phyloP scores from a whole-genome alignment of 257 asterid species.

The Capsicum chinense region DNA sequence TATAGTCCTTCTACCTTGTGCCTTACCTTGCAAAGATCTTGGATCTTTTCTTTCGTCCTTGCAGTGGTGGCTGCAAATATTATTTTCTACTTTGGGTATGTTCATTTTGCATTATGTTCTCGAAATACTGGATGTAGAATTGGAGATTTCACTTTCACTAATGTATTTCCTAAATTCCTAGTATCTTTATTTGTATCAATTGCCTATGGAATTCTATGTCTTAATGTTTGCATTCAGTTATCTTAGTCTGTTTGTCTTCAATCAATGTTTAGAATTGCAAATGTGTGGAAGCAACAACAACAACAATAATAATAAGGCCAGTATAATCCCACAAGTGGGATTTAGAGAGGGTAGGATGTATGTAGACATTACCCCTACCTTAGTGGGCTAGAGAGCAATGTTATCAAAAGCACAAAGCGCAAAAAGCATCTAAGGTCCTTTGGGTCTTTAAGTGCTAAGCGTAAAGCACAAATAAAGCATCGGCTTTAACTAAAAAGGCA shows the following conservation, averaged over 20 bases:
- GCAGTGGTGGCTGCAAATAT: background rate
- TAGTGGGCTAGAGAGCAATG: too few species aligned
- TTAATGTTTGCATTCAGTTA: background rate
- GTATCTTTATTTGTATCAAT: slow-evolving; percentile 8
- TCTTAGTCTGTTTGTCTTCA: slow-evolving; percentile 9
- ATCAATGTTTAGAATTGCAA: background rate
- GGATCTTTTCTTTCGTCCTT: background rate
- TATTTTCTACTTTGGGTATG: background rate
- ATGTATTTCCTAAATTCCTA: background rate
- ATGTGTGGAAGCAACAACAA: background rate
- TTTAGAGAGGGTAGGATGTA: too few species aligned
- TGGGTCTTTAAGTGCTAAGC: too few species aligned
- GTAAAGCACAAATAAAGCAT: too few species aligned
- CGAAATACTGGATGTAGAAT: background rate
- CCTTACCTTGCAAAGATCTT: background rate
- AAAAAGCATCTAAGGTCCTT: too few species aligned
- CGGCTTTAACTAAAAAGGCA: too few species aligned
- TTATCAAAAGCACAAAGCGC: too few species aligned
- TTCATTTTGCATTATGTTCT: slow-evolving; percentile 1
- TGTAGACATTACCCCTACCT: too few species aligned
- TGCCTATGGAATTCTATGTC: background rate
- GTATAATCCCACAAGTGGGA: too few species aligned
- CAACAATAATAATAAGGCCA: too few species aligned
- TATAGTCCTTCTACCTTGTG: background rate
- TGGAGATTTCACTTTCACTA: background rate